These are phyloP conservation scores for Cercospora sesami DNA, from an alignment of 2,329 filamentous ascomycete genomes.

Conservation along the genomic window DNA sequence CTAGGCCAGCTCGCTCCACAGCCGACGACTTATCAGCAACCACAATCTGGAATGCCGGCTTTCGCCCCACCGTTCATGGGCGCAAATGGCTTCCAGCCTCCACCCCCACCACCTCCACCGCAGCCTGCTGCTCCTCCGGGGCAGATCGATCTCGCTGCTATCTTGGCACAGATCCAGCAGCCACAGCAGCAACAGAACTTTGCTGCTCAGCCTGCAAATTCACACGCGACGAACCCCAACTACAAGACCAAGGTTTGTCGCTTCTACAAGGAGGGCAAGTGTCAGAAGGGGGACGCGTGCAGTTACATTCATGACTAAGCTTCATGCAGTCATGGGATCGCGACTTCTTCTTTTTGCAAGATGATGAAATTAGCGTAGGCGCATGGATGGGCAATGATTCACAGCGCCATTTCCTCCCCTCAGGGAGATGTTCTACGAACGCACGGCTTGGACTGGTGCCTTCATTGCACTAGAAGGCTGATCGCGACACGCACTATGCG, in stretches of 20 bases:
- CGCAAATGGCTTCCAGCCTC: conserved; percentile 19
- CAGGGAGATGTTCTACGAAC: not conserved
- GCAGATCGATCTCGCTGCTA: conserved; percentile 33
- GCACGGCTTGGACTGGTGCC: not conserved
- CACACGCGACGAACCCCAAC: conserved; percentile 29
- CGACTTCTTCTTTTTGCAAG: not conserved
- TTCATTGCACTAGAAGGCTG: not conserved
- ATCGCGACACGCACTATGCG: not conserved
- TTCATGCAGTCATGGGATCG: not conserved
- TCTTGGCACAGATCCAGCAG: conserved; percentile 33
- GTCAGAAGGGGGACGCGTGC: conserved; percentile 47
- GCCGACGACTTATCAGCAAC: conserved; percentile 19
- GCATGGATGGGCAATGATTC: not conserved
- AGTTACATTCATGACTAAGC: conserved; percentile 37
- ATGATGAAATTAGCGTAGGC: conserved; percentile 19
- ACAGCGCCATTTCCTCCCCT: not conserved
- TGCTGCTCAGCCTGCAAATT: conserved; percentile 36
- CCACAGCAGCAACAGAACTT: conserved; percentile 30
- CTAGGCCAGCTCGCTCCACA: conserved; percentile 22
- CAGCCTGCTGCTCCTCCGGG: conserved; percentile 19
- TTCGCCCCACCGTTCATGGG: conserved; percentile 26
- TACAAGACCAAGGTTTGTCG: conserved; percentile 48
- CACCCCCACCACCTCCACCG: conserved; percentile 18
- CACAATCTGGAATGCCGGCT: conserved; percentile 20
- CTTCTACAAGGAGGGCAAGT: conserved; percentile 56